Evolutionary conservation across 108 stramenopile genomes (phyloP).

Genomic region (Pseudonitzschia delicatissima): DNA sequence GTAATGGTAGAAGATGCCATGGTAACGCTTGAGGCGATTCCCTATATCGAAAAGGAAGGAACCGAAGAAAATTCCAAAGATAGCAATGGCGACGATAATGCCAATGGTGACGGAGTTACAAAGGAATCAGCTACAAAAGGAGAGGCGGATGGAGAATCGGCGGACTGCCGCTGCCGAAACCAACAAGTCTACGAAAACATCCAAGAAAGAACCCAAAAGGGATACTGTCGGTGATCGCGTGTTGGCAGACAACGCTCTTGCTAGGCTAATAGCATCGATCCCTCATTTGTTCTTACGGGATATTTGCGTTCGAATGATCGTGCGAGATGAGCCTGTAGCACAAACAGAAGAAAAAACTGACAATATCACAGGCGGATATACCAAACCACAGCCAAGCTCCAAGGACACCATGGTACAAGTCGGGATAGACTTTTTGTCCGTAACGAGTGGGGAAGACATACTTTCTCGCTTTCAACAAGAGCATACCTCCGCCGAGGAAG

Average conservation of each 20-base stretch:
- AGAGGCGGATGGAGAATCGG: slow-evolving; percentile 17
- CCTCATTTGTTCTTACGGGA: slow-evolving; percentile 75
- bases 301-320: slow-evolving; percentile 61
- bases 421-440: slow-evolving; percentile 72
- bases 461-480: slow-evolving; percentile 51
- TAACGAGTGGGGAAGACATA: slow-evolving; percentile 66
- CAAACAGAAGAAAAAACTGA: slow-evolving; percentile 13
- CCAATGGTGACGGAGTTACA: not conserved
- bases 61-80: not conserved
- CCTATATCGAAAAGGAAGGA: not conserved
- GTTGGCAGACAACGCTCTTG: slow-evolving; percentile 60
- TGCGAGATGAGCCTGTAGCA: slow-evolving; percentile 22
- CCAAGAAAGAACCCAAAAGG: slow-evolving; percentile 27
- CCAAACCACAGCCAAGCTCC: slow-evolving; percentile 23
- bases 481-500: slow-evolving; percentile 20
- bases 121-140: slow-evolving; percentile 1
- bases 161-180: slow-evolving; percentile 1
- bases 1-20: slow-evolving; percentile 77
- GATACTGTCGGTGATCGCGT: slow-evolving; percentile 63
- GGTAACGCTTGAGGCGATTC: slow-evolving; percentile 62
- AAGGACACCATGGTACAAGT: slow-evolving; percentile 58
- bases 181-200: slow-evolving; percentile 13
- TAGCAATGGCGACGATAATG: slow-evolving; percentile 23
- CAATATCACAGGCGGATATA: slow-evolving; percentile 13
- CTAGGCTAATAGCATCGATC: slow-evolving; percentile 52